These are phyloP conservation scores for Fusarium sp. DNA, from an alignment of 2,329 filamentous ascomycete species.

Conservation along the genomic window DNA sequence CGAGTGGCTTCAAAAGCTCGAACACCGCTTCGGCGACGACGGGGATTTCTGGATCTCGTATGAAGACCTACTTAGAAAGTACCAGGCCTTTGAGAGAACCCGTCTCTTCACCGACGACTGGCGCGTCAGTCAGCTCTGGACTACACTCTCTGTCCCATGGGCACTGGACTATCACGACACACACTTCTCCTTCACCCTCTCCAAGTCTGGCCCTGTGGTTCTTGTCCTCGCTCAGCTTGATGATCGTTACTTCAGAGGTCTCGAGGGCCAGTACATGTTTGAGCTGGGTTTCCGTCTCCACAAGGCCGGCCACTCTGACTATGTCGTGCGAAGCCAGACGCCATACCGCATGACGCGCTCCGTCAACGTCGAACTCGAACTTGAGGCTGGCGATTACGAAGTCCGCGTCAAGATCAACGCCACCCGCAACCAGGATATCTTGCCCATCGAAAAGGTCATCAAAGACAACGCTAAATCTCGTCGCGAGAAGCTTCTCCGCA, in stretches of 20 bases:
- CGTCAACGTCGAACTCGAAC: constrained; percentile 78
- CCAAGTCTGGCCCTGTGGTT: constrained; percentile 60
- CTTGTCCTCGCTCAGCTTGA: constrained; percentile 67
- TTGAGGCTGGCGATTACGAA: constrained; percentile 78
- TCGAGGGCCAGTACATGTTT: constrained; percentile 66
- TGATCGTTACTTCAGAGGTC: constrained; percentile 64
- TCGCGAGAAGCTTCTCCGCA: constrained; percentile 76
- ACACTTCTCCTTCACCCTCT: constrained; percentile 61
- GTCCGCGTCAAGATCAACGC: constrained; percentile 80
- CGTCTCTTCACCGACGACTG: constrained; percentile 66
- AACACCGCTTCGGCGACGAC: constrained; percentile 80
- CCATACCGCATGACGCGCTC: constrained; percentile 73
- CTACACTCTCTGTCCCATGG: constrained; percentile 65
- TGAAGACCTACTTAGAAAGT: constrained; percentile 66
- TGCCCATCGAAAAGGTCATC: constrained; percentile 72
- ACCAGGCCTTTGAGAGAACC: constrained; percentile 66
- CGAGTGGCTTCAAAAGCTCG: constrained; percentile 77
- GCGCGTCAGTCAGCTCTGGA: constrained; percentile 59
- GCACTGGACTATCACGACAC: constrained; percentile 62
- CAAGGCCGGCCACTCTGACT: constrained; percentile 58
- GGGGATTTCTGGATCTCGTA: constrained; percentile 72
- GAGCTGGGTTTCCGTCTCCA: constrained; percentile 64
- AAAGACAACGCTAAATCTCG: constrained; percentile 67
- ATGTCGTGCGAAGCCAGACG: constrained; percentile 63
- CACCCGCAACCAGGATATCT: constrained; percentile 60